phyloP scores from a whole-genome alignment of 1,284 basidiomycete species.

The Peniophora sp. region DNA sequence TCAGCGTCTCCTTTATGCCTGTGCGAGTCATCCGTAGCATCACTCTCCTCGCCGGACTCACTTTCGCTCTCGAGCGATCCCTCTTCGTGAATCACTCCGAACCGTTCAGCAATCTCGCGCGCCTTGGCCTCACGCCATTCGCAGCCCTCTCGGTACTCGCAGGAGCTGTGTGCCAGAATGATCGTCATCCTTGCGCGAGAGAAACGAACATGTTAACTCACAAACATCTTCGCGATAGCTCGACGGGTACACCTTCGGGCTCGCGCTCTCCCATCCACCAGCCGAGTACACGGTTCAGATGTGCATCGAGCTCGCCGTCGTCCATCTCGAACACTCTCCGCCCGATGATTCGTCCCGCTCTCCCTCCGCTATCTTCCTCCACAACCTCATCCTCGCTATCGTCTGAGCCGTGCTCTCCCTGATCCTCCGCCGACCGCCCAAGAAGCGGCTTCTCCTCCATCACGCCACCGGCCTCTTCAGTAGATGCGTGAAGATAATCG shows the following conservation, averaged over 20 bases:
- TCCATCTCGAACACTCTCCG: slow-evolving; percentile 56
- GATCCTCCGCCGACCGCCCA: neutral
- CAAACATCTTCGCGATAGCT: slow-evolving; percentile 60
- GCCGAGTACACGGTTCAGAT: slow-evolving; percentile 49
- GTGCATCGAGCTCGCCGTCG: slow-evolving; percentile 41
- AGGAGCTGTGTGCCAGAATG: slow-evolving; percentile 39
- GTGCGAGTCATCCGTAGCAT: no score
- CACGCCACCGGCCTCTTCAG: neutral
- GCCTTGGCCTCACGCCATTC: slow-evolving; percentile 79
- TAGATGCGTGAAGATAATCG: neutral
- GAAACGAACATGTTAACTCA: slow-evolving; percentile 29
- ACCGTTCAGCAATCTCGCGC: slow-evolving; percentile 22
- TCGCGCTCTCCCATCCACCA: slow-evolving; percentile 73
- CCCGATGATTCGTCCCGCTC: slow-evolving; percentile 49
- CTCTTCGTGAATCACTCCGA: neutral
- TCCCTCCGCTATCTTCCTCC: slow-evolving; percentile 5
- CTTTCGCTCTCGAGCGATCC: no score
- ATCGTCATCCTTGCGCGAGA: neutral
- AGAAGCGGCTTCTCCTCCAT: neutral
- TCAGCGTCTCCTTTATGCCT: no score
- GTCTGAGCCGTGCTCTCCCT: slow-evolving; percentile 12
- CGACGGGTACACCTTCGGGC: slow-evolving; percentile 59
- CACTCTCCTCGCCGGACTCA: no score
- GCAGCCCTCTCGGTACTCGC: slow-evolving; percentile 73
- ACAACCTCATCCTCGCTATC: neutral